Conservation (phyloP, 495 filamentous ascomycete genomes). For the Penicillium angulare region DNA sequence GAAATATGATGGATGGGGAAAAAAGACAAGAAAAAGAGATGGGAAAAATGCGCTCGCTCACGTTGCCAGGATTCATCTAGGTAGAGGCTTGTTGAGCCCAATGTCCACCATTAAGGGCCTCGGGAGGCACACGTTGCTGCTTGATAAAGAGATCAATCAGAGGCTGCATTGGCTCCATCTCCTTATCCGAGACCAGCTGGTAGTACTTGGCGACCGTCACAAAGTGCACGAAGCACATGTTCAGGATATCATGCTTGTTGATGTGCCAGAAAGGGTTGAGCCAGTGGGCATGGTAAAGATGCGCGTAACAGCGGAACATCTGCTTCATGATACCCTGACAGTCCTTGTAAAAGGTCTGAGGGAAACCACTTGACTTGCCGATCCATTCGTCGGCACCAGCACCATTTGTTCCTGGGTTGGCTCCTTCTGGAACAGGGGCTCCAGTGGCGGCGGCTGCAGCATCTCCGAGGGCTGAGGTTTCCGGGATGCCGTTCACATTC, state of each 20-base stretch:
- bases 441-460: slow-evolving; percentile 57
- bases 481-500: slow-evolving; percentile 52
- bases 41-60: slow-evolving; percentile 2
- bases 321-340: slow-evolving; percentile 90
- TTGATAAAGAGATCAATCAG: slow-evolving; percentile 86
- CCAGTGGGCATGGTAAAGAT: slow-evolving; percentile 85
- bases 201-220: slow-evolving; percentile 83
- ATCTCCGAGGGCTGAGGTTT: slow-evolving; percentile 60
- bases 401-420: slow-evolving; percentile 36
- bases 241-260: slow-evolving; percentile 79
- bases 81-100: slow-evolving; percentile 44
- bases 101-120: slow-evolving; percentile 52
- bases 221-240: slow-evolving; percentile 95
- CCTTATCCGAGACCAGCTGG: slow-evolving; percentile 75
- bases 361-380: slow-evolving; percentile 85
- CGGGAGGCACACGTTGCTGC: slow-evolving; percentile 77
- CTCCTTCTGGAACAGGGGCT: slow-evolving; percentile 47
- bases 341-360: slow-evolving; percentile 78
- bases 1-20: no score
- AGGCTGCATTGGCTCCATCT: slow-evolving; percentile 91
- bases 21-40: slow-evolving; percentile 15
- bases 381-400: slow-evolving; percentile 65
- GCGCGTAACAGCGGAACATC: slow-evolving; percentile 95
- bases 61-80: slow-evolving; percentile 29
- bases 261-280: slow-evolving; percentile 80